Conservation (phyloP, 352 stramenopile species). For the Phytopythium kandeliae region DNA sequence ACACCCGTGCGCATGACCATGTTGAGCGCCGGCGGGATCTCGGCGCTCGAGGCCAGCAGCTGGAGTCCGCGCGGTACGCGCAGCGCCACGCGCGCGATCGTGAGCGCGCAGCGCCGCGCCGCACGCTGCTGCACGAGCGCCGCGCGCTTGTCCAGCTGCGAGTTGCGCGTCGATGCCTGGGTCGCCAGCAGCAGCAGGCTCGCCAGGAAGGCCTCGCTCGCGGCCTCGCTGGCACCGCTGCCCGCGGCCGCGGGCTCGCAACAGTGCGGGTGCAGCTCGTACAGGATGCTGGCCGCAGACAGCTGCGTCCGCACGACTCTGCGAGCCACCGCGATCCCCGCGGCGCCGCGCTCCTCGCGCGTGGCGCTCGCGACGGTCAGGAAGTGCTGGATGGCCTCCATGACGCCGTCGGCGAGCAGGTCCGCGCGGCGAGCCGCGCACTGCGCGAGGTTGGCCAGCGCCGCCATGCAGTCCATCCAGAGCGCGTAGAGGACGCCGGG, state of each 20-base stretch:
- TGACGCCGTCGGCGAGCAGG: conserved; percentile 52
- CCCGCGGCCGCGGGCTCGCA: conserved; percentile 8
- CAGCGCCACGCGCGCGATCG: conserved; percentile 54
- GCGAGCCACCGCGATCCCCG: conserved; percentile 22
- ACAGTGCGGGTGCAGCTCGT: conserved; percentile 55
- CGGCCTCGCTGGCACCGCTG: conserved; percentile 16
- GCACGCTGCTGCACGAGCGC: conserved; percentile 46
- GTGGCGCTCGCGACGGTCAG: conserved; percentile 31
- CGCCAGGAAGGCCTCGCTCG: conserved; percentile 54
- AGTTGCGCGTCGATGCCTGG: conserved; percentile 51
- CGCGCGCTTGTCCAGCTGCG: conserved; percentile 34
- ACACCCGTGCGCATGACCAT: conserved; percentile 81
- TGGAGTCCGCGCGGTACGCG: conserved; percentile 29
- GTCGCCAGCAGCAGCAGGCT: conserved; percentile 58
- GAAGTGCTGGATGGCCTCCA: conserved; percentile 63
- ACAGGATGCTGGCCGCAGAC: conserved; percentile 42
- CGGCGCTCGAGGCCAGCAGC: conserved; percentile 34
- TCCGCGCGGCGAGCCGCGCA: conserved; percentile 25
- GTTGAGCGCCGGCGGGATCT: conserved; percentile 67
- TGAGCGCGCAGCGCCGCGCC: conserved; percentile 52
- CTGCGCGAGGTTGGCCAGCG: conserved; percentile 54
- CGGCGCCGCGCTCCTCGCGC: conserved; percentile 15
- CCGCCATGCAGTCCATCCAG: conserved; percentile 44
- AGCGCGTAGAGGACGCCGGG: conserved; percentile 41
- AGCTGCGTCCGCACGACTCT: conserved; percentile 53